Evolutionary conservation across 2,329 filamentous ascomycete species (phyloP).

Genomic region (Sodiomyces alkalinus): DNA sequence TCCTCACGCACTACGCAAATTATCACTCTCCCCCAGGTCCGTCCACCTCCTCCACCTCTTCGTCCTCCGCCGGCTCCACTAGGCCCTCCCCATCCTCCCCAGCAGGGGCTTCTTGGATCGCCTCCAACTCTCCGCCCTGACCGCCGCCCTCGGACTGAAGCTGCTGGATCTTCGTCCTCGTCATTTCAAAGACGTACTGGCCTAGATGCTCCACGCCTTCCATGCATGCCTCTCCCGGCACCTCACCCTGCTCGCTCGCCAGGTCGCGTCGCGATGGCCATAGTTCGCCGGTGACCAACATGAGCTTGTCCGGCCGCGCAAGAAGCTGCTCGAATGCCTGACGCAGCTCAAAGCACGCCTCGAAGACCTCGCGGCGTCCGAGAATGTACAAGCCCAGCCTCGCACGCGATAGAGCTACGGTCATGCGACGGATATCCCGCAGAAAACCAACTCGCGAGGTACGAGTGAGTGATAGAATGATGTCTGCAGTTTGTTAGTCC

Average conservation of each 20-base stretch:
- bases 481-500: slow-evolving; percentile 38
- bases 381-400: slow-evolving; percentile 85
- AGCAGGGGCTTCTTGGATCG: slow-evolving; percentile 11
- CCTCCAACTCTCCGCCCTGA: slow-evolving; percentile 10
- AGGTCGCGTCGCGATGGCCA: slow-evolving; percentile 51
- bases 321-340: slow-evolving; percentile 73
- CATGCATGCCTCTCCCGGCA: slow-evolving; percentile 55
- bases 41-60: slow-evolving; percentile 11
- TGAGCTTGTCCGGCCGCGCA: slow-evolving; percentile 63
- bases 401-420: slow-evolving; percentile 85
- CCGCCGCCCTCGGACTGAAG: slow-evolving; percentile 21
- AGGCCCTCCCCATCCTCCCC: slow-evolving; percentile 11
- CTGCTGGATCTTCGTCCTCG: slow-evolving; percentile 42
- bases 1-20: too few relatives aligned
- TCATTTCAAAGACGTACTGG: slow-evolving; percentile 96
- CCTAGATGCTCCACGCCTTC: slow-evolving; percentile 86
- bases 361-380: slow-evolving; percentile 76
- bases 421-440: slow-evolving; percentile 82
- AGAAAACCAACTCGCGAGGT: slow-evolving; percentile 85
- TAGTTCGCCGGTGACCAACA: slow-evolving; percentile 73
- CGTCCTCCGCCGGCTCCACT: slow-evolving; percentile 9
- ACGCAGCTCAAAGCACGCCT: slow-evolving; percentile 73
- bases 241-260: slow-evolving; percentile 29
- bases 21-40: too few relatives aligned
- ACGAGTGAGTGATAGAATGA: slow-evolving; percentile 84